phyloP scores from a whole-genome alignment of 352 stramenopile genomes.

The Globisporangium takayamanum region DNA sequence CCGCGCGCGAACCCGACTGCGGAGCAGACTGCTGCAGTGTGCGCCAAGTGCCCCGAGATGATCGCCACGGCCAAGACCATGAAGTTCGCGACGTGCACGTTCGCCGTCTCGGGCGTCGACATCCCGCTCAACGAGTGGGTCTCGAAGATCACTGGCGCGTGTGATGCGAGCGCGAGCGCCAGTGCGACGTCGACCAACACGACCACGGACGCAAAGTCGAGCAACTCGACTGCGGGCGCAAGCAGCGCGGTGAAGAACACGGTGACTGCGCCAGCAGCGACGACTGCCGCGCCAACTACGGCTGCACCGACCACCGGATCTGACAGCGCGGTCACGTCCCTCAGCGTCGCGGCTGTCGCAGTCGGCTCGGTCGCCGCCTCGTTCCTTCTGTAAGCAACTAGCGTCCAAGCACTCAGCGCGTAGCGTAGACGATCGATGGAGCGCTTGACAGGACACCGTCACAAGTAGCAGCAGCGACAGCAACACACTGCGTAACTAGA shows the following conservation, averaged over 20 bases:
- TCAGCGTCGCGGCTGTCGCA: background rate
- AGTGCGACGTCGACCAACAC: too few relatives aligned
- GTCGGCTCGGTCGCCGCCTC: conserved; percentile 1
- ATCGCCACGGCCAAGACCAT: conserved; percentile 7
- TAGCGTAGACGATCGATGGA: too few relatives aligned
- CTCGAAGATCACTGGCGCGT: conserved; percentile 1
- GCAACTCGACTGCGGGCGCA: background rate
- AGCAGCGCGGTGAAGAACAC: background rate
- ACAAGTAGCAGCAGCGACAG: too few relatives aligned
- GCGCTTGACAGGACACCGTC: too few relatives aligned
- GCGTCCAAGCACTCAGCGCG: too few relatives aligned
- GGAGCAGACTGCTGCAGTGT: too few relatives aligned
- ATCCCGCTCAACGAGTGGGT: conserved; percentile 6
- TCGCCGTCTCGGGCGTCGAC: conserved; percentile 4
- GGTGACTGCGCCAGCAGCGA: background rate
- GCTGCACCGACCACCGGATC: background rate
- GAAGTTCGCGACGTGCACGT: conserved; percentile 9
- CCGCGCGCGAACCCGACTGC: too few relatives aligned
- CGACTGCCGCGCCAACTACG: background rate
- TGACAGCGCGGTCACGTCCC: background rate
- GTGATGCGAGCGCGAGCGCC: background rate
- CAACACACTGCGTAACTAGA: too few relatives aligned
- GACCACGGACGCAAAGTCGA: too few relatives aligned
- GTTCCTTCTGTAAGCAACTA: background rate
- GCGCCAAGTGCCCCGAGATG: conserved; percentile 6